Conservation (phyloP, 1,284 basidiomycete genomes). For the Trichosporon sp. region DNA sequence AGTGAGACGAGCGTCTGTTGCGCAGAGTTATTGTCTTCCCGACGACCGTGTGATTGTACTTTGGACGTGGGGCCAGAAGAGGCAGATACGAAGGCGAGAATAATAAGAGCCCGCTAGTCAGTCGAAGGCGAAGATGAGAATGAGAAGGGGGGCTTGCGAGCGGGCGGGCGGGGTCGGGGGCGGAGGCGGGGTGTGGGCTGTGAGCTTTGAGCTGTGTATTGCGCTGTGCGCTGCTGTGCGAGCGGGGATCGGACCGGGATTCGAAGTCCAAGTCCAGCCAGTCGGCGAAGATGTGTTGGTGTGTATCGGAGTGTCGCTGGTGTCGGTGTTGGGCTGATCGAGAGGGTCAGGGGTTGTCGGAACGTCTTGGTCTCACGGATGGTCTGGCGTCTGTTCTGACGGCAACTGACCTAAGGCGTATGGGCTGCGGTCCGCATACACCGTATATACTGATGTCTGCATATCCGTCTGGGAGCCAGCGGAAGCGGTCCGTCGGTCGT, state of each 20-base stretch:
- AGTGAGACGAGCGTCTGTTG: not conserved
- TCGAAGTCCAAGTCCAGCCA: not conserved
- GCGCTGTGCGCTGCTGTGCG: too few relatives aligned
- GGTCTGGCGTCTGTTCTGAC: too few relatives aligned
- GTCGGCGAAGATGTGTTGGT: not conserved
- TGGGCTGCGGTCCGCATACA: too few relatives aligned
- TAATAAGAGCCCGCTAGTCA: not conserved
- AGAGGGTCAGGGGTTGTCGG: not conserved
- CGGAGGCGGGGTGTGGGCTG: too few relatives aligned
- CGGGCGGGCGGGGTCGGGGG: too few relatives aligned
- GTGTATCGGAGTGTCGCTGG: too few relatives aligned
- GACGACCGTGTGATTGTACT: not conserved
- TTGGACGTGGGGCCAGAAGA: not conserved
- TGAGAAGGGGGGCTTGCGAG: not conserved
- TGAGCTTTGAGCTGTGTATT: not conserved
- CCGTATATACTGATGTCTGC: too few relatives aligned
- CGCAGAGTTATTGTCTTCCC: not conserved
- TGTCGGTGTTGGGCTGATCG: not conserved
- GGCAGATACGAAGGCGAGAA: not conserved
- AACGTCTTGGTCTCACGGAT: not conserved
- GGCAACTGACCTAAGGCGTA: too few relatives aligned
- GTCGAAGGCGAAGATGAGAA: not conserved
- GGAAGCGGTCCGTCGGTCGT: not conserved
- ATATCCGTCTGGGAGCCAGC: not conserved
- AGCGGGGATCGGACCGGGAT: not conserved